Percentiles rank a stretch among this genome's conserved stretches.
Conservation (phyloP, 2,329 filamentous ascomycete species). For the Bipolaris gigantea region DNA sequence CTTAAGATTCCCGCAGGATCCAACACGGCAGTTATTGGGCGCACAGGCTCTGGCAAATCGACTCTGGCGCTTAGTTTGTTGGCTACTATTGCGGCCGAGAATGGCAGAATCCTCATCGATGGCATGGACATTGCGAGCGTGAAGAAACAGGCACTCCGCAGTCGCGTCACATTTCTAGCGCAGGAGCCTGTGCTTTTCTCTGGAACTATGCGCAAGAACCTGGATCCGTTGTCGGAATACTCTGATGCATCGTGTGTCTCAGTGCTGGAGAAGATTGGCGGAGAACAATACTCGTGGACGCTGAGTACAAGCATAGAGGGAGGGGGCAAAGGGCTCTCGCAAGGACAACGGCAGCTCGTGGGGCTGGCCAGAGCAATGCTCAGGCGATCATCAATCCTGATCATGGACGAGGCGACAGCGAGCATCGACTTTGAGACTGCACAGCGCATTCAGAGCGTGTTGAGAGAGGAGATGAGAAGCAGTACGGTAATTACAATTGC, state of each 20-base stretch:
- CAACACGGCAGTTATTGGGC: slow-evolving; percentile 76
- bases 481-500: slow-evolving; percentile 68
- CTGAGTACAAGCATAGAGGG: slow-evolving; percentile 60
- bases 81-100: slow-evolving; percentile 55
- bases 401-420: slow-evolving; percentile 69
- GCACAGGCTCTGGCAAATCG: slow-evolving; percentile 78
- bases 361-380: slow-evolving; percentile 66
- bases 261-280: slow-evolving; percentile 59
- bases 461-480: slow-evolving; percentile 59
- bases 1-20: slow-evolving; percentile 78
- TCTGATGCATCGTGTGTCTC: slow-evolving; percentile 57
- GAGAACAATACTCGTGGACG: slow-evolving; percentile 56
- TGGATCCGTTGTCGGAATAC: slow-evolving; percentile 63
- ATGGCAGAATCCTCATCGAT: slow-evolving; percentile 62
- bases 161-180: slow-evolving; percentile 66
- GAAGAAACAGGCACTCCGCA: slow-evolving; percentile 61
- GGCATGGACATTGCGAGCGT: slow-evolving; percentile 63
- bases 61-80: slow-evolving; percentile 68
- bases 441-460: slow-evolving; percentile 56
- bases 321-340: slow-evolving; percentile 63
- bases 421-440: slow-evolving; percentile 66
- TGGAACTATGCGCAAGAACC: slow-evolving; percentile 62
- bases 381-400: slow-evolving; percentile 61
- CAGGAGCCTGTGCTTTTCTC: slow-evolving; percentile 69
- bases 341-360: slow-evolving; percentile 67